phyloP scores from a whole-genome alignment of 2,329 filamentous ascomycete species.

The Ophiostoma novo-ulmi region DNA sequence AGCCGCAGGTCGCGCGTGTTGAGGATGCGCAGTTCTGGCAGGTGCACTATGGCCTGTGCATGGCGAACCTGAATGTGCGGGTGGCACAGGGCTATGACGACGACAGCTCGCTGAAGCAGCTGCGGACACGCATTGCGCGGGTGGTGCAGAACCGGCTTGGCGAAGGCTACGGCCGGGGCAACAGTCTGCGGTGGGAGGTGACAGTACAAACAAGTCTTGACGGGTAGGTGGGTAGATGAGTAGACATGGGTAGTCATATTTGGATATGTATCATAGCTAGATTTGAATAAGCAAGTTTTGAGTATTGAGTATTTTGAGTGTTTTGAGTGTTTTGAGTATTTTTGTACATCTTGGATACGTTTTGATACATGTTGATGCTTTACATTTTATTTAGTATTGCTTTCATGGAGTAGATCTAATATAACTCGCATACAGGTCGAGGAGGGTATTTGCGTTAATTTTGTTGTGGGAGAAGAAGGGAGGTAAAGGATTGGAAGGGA shows the following conservation, averaged over 20 bases:
- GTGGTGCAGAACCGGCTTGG: conserved; percentile 81
- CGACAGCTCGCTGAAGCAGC: conserved; percentile 64
- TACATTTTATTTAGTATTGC: neutral
- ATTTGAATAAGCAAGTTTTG: neutral
- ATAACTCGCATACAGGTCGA: conserved; percentile 10
- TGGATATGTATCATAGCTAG: neutral
- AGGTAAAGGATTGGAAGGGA: neutral
- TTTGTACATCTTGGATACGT: neutral
- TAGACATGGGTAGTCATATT: neutral
- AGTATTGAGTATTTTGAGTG: neutral
- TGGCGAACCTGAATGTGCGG: conserved; percentile 84
- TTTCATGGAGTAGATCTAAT: conserved; percentile 16
- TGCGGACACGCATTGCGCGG: conserved; percentile 70
- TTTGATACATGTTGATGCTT: neutral
- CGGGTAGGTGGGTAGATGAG: conserved; percentile 19
- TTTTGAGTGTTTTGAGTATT: neutral
- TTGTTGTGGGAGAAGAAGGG: conserved; percentile 1
- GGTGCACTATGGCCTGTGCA: conserved; percentile 92
- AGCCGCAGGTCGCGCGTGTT: conserved; percentile 68
- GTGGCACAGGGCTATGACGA: conserved; percentile 63
- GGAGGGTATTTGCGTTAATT: conserved; percentile 12
- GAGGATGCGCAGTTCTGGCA: conserved; percentile 98
- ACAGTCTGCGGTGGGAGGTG: conserved; percentile 84
- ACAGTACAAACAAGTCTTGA: conserved; percentile 67
- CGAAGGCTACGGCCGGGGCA: conserved; percentile 77